Percentiles rank a stretch among this genome's conserved stretches.
Evolutionary conservation across 1,284 basidiomycete genomes (phyloP).

Genomic region (Marasmius fiardii): DNA sequence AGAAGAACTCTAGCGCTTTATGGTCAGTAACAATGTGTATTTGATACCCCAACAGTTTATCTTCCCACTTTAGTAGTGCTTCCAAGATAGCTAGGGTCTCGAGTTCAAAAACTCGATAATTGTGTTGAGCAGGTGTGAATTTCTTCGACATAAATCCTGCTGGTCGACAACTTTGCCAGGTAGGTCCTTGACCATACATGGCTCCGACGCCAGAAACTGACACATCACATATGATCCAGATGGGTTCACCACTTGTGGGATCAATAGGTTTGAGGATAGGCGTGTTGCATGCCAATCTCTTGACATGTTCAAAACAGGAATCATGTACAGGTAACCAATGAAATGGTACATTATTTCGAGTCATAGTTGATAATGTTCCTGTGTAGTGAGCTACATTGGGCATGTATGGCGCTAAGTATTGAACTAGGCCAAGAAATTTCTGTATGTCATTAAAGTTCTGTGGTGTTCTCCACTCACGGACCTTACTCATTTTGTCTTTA

Average conservation of each 20-base stretch:
- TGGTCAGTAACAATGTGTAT: constrained; percentile 37
- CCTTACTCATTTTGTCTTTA: constrained; percentile 19
- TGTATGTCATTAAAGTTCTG: constrained; percentile 32
- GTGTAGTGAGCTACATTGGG: constrained; percentile 32
- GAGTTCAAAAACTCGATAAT: constrained; percentile 32
- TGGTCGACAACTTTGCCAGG: constrained; percentile 29
- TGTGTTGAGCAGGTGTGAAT: constrained; percentile 32
- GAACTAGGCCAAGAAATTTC: constrained; percentile 35
- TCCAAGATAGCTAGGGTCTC: constrained; percentile 35
- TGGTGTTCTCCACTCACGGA: constrained; percentile 29
- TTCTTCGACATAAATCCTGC: constrained; percentile 40
- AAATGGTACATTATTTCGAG: constrained; percentile 12
- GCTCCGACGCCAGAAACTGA: constrained; percentile 33
- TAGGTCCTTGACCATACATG: constrained; percentile 33
- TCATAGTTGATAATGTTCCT: constrained; percentile 13
- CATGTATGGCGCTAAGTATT: constrained; percentile 38
- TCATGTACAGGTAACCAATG: constrained; percentile 13
- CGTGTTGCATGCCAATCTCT: constrained; percentile 4
- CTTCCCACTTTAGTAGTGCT: constrained; percentile 33
- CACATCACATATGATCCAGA: constrained; percentile 31
- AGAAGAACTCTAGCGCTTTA: constrained; percentile 31
- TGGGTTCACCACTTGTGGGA: background rate
- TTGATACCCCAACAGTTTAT: constrained; percentile 27
- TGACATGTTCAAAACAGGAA: constrained; percentile 11
- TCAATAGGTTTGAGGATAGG: constrained; percentile 12